Evolutionary conservation across 495 filamentous ascomycete genomes (phyloP).

Genomic region (Aspergillus cavernicola): DNA sequence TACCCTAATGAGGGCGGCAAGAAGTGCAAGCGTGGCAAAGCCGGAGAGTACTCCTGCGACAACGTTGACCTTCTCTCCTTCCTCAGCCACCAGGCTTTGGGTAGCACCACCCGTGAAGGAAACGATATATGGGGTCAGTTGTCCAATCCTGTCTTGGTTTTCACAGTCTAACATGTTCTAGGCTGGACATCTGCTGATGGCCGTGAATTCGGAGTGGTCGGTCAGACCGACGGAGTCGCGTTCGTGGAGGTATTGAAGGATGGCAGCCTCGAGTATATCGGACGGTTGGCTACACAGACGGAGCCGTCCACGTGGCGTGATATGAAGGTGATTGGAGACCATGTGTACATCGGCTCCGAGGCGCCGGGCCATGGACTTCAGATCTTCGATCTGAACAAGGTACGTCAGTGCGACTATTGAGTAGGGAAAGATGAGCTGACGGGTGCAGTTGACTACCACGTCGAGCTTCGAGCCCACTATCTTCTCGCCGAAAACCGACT

Average conservation of each 20-base stretch:
- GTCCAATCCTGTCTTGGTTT: neutral
- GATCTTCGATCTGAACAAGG: slow-evolving; percentile 21
- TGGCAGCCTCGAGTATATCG: slow-evolving; percentile 18
- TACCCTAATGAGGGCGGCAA: slow-evolving; percentile 6
- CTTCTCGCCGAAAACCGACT: slow-evolving; percentile 10
- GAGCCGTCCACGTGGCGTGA: slow-evolving; percentile 14
- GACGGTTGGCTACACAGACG: slow-evolving; percentile 17
- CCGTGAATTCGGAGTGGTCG: slow-evolving; percentile 20
- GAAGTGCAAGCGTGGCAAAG: slow-evolving; percentile 13
- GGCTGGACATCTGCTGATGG: slow-evolving; percentile 18
- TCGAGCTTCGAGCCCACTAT: slow-evolving; percentile 5
- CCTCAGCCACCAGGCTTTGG: slow-evolving; percentile 20
- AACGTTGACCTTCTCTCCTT: slow-evolving; percentile 17
- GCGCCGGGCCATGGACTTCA: slow-evolving; percentile 17
- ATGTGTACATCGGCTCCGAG: slow-evolving; percentile 21
- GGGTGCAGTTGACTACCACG: neutral
- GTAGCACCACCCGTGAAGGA: slow-evolving; percentile 16
- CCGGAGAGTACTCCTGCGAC: slow-evolving; percentile 18
- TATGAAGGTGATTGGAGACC: slow-evolving; percentile 18
- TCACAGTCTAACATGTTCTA: neutral
- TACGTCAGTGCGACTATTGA: neutral
- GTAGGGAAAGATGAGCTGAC: neutral
- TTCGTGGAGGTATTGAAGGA: slow-evolving; percentile 16
- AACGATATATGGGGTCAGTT: slow-evolving; percentile 21
- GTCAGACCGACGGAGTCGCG: slow-evolving; percentile 18